These are phyloP conservation scores for Colletotrichum truncatum DNA, from an alignment of 2,329 filamentous ascomycete genomes.

Conservation along the genomic window DNA sequence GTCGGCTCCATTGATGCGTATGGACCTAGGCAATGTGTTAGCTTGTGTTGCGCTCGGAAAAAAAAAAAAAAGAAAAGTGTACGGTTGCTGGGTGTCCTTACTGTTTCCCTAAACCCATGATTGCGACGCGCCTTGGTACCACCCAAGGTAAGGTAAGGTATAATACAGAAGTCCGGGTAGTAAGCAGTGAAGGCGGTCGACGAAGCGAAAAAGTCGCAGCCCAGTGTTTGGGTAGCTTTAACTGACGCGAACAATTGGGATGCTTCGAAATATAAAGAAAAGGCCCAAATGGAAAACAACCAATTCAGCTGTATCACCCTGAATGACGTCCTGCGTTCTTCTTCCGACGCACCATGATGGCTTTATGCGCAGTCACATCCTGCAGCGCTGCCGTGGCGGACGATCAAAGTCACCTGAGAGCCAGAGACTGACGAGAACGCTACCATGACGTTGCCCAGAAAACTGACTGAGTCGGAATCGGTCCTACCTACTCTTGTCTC, in stretches of 20 bases:
- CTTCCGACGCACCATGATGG: conserved; percentile 1
- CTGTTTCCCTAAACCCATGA: conserved; percentile 28
- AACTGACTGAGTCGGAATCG: conserved; percentile 14
- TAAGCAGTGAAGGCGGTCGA: background rate
- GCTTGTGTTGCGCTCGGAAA: background rate
- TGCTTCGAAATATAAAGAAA: background rate
- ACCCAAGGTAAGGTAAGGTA: background rate
- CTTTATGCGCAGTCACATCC: conserved; percentile 24
- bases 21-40: conserved; percentile 39
- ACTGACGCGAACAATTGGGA: background rate
- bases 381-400: background rate
- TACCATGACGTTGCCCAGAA: conserved; percentile 27
- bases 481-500: conserved; percentile 19
- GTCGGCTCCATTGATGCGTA: conserved; percentile 52
- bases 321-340: background rate
- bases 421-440: conserved; percentile 1
- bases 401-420: conserved; percentile 12
- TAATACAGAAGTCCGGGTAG: too few relatives aligned
- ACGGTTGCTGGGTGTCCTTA: background rate
- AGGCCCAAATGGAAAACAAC: background rate
- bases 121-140: background rate
- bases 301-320: background rate
- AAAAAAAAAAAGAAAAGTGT: too few relatives aligned
- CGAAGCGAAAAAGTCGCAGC: background rate
- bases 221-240: background rate